These are phyloP conservation scores for Gelatoporia subvermispora DNA, from an alignment of 768 basidiomycete genomes.

Conservation along the genomic window DNA sequence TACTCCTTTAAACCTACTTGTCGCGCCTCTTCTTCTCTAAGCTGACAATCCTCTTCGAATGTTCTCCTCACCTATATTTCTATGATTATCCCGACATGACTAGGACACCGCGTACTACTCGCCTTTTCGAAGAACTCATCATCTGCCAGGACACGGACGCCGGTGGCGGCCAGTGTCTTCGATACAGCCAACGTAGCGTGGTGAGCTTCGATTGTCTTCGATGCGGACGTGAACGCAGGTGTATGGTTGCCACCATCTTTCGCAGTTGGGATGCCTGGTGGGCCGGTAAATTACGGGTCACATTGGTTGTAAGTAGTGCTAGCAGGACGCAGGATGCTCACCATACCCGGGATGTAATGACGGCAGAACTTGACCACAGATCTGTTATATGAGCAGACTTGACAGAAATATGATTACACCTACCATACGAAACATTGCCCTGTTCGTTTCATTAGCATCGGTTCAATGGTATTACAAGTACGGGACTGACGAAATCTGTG, in stretches of 20 bases:
- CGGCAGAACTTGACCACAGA: constrained; percentile 43
- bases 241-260: constrained; percentile 78
- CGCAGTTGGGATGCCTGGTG: constrained; percentile 68
- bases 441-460: constrained; percentile 17
- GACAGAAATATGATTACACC: neutral
- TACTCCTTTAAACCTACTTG: no score
- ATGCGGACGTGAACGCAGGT: constrained; percentile 54
- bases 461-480: neutral
- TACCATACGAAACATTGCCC: constrained; percentile 78
- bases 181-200: constrained; percentile 61
- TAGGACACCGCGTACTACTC: neutral
- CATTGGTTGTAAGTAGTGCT: neutral
- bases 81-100: constrained; percentile 1
- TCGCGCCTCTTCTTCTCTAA: neutral
- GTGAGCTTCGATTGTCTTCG: constrained; percentile 57
- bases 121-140: constrained; percentile 57
- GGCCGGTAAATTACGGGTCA: neutral
- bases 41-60: constrained; percentile 39
- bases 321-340: constrained; percentile 19
- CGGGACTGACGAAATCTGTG: constrained; percentile 72
- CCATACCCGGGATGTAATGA: constrained; percentile 73
- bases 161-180: constrained; percentile 68
- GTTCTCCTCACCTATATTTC: constrained; percentile 20
- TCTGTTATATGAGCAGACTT: no score
- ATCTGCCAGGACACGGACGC: constrained; percentile 66